Evolutionary conservation across 225 moss, liverwort and hornwort species (phyloP).

Genomic region (Antitrichia curtipendula): DNA sequence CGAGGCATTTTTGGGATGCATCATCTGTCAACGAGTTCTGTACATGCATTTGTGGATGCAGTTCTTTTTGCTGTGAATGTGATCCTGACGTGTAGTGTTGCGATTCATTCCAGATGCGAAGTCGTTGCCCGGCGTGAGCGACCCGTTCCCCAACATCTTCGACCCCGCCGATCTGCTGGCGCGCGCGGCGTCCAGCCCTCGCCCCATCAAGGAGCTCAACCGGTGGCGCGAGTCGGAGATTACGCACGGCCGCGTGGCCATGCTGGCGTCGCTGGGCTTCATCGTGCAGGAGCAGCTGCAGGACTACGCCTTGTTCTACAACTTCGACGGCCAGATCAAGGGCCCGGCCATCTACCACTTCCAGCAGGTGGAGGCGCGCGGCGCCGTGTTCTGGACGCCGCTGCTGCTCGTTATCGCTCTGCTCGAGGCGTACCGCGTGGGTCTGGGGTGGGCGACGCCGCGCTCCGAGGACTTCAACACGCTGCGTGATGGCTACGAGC

Average conservation of each 20-base stretch:
- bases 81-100: not conserved
- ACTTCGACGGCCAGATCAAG: conserved; percentile 35
- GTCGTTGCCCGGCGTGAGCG: conserved; percentile 6
- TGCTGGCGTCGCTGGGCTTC: conserved; percentile 46
- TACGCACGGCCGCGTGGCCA: conserved; percentile 45
- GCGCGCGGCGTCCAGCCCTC: conserved; percentile 42
- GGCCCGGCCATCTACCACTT: conserved; percentile 56
- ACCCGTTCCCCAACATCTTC: conserved; percentile 42
- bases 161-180: conserved; percentile 34
- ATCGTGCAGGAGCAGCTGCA: conserved; percentile 50
- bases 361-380: conserved; percentile 59
- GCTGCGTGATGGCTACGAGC: conserved; percentile 40
- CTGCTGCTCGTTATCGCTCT: conserved; percentile 27
- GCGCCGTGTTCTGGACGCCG: conserved; percentile 48
- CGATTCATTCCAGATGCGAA: conserved; percentile 9
- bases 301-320: conserved; percentile 29
- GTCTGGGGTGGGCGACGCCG: conserved; percentile 43
- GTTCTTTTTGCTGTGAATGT: not conserved
- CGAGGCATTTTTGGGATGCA: not conserved
- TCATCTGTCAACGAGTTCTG: not conserved
- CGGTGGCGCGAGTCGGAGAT: conserved; percentile 57
- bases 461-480: conserved; percentile 20
- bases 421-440: conserved; percentile 32
- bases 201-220: conserved; percentile 41
- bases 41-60: not conserved